Evolutionary conservation across 106 monocot genomes (phyloP).

Genomic region (Dioscorea alata): DNA sequence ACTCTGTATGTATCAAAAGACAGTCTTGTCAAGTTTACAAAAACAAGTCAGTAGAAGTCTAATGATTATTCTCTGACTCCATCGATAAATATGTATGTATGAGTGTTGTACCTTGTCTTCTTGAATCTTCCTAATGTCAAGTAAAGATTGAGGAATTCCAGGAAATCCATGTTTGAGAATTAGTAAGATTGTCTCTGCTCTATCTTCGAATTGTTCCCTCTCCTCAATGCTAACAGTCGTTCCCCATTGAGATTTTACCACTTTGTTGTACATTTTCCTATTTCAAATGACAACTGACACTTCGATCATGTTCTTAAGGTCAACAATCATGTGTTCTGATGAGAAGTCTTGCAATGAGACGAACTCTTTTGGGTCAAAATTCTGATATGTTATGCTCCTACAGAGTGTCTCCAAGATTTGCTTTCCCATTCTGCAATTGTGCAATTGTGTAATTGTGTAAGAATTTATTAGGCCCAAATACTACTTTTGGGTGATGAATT

Average conservation of each 20-base stretch:
- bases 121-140: slow-evolving; percentile 89
- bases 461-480: too few species aligned
- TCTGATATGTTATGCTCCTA: slow-evolving; percentile 43
- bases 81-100: too few species aligned
- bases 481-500: too few species aligned
- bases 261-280: slow-evolving; percentile 90
- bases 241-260: slow-evolving; percentile 74
- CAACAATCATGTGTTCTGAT: slow-evolving; percentile 68
- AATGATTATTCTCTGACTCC: too few species aligned
- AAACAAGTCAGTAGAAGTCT: neutral
- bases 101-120: slow-evolving; percentile 38
- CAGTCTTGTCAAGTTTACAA: neutral
- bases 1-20: too few species aligned
- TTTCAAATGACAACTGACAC: slow-evolving; percentile 86
- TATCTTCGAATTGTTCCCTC: slow-evolving; percentile 90
- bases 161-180: slow-evolving; percentile 80
- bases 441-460: neutral
- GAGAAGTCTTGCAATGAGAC: slow-evolving; percentile 57
- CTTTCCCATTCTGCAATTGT: slow-evolving; percentile 51
- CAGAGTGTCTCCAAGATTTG: slow-evolving; percentile 59
- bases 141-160: slow-evolving; percentile 70
- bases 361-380: slow-evolving; percentile 58
- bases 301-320: slow-evolving; percentile 78
- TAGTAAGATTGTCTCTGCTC: slow-evolving; percentile 78
- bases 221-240: slow-evolving; percentile 77